phyloP scores from a whole-genome alignment of 345 rosid species.

The Populus tremula region DNA sequence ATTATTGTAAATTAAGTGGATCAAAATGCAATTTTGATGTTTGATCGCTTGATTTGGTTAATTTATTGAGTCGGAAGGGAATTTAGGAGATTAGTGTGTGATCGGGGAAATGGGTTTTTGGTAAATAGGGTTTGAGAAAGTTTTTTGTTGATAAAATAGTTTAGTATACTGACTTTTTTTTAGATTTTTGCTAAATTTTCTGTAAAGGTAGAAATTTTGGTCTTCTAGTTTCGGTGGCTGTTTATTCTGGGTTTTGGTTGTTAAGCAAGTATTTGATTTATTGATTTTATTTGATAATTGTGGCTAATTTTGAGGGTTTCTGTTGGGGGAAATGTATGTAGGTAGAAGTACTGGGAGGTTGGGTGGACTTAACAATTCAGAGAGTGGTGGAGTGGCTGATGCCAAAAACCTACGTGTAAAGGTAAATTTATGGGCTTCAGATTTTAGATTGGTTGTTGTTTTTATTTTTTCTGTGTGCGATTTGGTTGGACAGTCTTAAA shows the following conservation, averaged over 20 bases:
- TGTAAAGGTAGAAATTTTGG: neutral
- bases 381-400: slow-evolving; percentile 46
- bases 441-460: neutral
- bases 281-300: neutral
- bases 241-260: neutral
- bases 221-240: slow-evolving; percentile 4
- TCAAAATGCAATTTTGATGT: neutral
- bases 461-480: neutral
- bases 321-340: slow-evolving; percentile 23
- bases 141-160: slow-evolving; percentile 10
- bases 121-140: neutral
- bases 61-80: neutral
- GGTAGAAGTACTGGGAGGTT: slow-evolving; percentile 66
- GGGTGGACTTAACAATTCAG: slow-evolving; percentile 54
- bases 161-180: slow-evolving; percentile 18
- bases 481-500: neutral
- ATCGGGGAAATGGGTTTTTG: neutral
- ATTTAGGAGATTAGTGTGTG: neutral
- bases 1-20: neutral
- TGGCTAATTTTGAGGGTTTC: neutral
- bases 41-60: slow-evolving; percentile 7
- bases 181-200: slow-evolving; percentile 9
- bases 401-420: slow-evolving; percentile 83
- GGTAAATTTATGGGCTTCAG: slow-evolving; percentile 35
- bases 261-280: neutral